Base-by-base conservation (phyloP, 2,329 filamentous ascomycete species). In the Reticulascus tulasneorum region DNA sequence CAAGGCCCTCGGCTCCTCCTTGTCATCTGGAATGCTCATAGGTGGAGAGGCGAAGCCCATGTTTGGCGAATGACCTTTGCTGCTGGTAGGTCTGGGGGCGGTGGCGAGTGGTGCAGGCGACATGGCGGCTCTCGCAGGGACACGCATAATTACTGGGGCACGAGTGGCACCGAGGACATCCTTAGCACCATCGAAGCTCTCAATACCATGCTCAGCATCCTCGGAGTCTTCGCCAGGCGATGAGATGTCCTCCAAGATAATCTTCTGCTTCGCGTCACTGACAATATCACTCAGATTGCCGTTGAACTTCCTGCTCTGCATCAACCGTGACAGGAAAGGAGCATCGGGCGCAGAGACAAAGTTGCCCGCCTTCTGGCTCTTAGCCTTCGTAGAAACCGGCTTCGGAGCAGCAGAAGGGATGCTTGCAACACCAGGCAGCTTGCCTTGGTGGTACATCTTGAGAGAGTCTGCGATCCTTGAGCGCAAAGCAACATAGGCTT, bases 311-410 rank as follows among this genome's bases (percentile, higher is more conserved):
- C 71, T 74, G 44, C 64, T 71, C 47, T 77, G 68, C 61, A 88
- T 67, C 29, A 86, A 59, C 25, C 72, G 72, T 20, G 84, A 86
- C 15, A 90, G 67, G 58, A 85, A 73, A 11, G 84, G 84, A 12
- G 78, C 76, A 22, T 77, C 71, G 7, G 71, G 56, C 9, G 79
- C 77, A 33, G 69, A 69, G 36, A 71, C 62, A 50, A 80, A 78
- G n/a, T 41, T 44, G 19, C 24, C 36, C 13, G 35, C 29, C 23
- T 26, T 27, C 20, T 40, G 25, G 29, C 51, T 50, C 33, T 59
- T 44, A 29, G 56, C 47, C 20, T 53, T 51, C 27, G 56, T 45
- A 12, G 55, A 58, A 21, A 43, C 43, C 23, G 47, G 32, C 39
- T 47, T 37, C 22, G 43, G 37, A 24, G 50, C 23, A 16, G 41